Base-by-base conservation (phyloP, 352 stramenopile genomes). In the Pythium oligandrum region DNA sequence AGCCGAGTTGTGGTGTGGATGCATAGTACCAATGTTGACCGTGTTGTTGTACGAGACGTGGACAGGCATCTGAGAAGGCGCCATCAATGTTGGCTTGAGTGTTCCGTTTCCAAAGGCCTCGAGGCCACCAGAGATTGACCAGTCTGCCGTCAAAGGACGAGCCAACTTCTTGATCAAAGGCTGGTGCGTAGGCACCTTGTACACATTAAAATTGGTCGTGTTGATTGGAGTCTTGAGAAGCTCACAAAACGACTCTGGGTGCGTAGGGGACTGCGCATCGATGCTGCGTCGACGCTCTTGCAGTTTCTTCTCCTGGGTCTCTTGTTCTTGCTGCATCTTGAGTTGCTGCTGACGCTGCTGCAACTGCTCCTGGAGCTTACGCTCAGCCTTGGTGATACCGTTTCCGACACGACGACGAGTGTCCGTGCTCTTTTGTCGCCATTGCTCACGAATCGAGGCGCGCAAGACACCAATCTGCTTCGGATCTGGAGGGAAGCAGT, bases 401-500 rank as follows among this genome's bases (percentile, higher is more conserved):
- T 81, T 84, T 51, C 67, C 67, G 6, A 77, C 73, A 6, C 76
- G 52, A 2, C 70, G 66, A 42, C 70, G 57, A 73, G 67, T 51
- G 44, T 64, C 51, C 30, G 71, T 71, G 64, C 63, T 83, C 59
- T 86, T 84, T 35, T 82, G 73, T n/a, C 78, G 68, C 79, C 79
- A 90, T 46, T 86, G 77, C 12, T 90, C 79, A 7, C 79, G 71
- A 37, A 86, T 71, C 2, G 79, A 83, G 26, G 75, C 58, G 39
- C 58, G 73, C 36, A 74, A 54, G 32, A 59, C 61, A 34, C 61
- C 65, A 34, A 59, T 58, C 32, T 63, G 54, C 35, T 64, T 71
- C 9, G 77, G 61, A 44, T 90, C 77, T 1, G 79, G 79, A 3
- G 79, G 78, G 55, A 92, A 92, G 57, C 73, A 79, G 63, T 89